Evolutionary conservation across 371 early-diverging fungal species (phyloP).

Genomic region (Saksenaea vasiformis): DNA sequence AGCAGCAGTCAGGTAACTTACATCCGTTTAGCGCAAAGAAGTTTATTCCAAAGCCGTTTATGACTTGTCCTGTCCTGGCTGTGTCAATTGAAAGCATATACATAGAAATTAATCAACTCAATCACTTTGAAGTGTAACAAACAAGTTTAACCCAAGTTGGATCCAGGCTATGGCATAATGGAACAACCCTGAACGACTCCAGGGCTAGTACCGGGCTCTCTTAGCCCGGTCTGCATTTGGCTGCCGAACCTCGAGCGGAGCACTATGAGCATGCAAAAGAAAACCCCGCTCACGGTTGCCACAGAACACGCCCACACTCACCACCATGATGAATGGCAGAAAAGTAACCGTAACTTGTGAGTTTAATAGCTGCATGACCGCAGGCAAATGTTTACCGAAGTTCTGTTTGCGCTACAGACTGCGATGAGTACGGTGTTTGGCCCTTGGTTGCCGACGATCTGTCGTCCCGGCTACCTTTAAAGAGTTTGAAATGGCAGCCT

Average conservation of each 20-base stretch:
- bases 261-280: background rate
- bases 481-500: constrained; percentile 84
- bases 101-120: no score
- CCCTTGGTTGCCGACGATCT: constrained; percentile 72
- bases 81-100: no score
- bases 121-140: no score
- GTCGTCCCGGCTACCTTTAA: constrained; percentile 75
- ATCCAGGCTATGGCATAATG: no score
- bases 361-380: background rate
- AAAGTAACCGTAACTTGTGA: constrained; percentile 48
- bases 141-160: no score
- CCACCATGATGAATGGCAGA: constrained; percentile 32
- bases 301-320: background rate
- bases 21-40: no score
- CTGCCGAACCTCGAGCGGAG: background rate
- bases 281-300: background rate
- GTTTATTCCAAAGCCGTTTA: no score
- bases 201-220: no score
- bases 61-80: no score
- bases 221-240: background rate
- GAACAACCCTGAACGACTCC: no score
- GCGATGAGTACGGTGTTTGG: constrained; percentile 82
- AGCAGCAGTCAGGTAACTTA: no score
- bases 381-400: background rate
- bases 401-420: constrained; percentile 41